Evolutionary conservation across 495 filamentous ascomycete species (phyloP).

Genomic region (Rusavskia elegans): DNA sequence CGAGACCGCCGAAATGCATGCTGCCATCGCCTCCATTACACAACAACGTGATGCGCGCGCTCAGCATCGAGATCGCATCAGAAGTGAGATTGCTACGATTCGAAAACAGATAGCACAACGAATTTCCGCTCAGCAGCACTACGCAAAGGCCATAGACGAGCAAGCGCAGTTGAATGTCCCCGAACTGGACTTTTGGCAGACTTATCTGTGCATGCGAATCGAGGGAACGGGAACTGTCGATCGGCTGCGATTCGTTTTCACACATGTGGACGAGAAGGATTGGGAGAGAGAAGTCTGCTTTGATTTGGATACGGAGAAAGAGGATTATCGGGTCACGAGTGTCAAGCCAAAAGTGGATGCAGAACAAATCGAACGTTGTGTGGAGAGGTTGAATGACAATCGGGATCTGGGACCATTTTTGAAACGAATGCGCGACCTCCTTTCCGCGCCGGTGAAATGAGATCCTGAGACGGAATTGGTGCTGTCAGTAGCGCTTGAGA

Average conservation of each 20-base stretch:
- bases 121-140: constrained; percentile 42
- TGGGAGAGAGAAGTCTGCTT: constrained; percentile 90
- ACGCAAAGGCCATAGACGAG: constrained; percentile 51
- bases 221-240: constrained; percentile 78
- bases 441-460: constrained; percentile 43
- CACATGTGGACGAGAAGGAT: constrained; percentile 70
- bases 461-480: neutral
- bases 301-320: constrained; percentile 62
- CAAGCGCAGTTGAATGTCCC: constrained; percentile 77
- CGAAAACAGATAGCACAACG: constrained; percentile 52
- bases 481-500: neutral
- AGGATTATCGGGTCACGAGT: constrained; percentile 70
- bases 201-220: constrained; percentile 72
- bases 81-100: constrained; percentile 61
- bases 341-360: constrained; percentile 66
- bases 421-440: constrained; percentile 85
- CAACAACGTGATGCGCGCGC: constrained; percentile 61
- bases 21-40: constrained; percentile 58
- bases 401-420: constrained; percentile 66
- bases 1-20: constrained; percentile 78
- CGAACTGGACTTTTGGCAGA: constrained; percentile 90
- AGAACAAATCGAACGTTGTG: constrained; percentile 50
- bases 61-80: constrained; percentile 53
- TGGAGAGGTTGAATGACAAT: constrained; percentile 68
- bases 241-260: constrained; percentile 79